Conservation (phyloP, 2,329 filamentous ascomycete genomes). For the Fusarium pilosicola region DNA sequence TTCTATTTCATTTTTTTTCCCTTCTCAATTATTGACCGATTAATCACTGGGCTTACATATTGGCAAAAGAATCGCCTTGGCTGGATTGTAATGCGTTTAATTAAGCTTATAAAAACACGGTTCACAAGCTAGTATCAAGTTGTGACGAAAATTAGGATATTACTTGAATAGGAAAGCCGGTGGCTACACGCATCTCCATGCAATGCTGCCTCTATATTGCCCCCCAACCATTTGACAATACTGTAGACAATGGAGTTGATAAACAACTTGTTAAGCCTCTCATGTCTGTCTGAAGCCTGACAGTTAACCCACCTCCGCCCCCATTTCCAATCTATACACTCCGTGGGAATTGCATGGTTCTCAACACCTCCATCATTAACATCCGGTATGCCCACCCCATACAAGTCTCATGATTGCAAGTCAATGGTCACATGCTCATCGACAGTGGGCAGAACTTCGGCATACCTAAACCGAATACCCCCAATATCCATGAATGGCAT, state of each 20-base stretch:
- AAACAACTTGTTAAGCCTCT: not conserved
- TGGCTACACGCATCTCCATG: not conserved
- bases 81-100: not conserved
- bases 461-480: not conserved
- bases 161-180: conserved; percentile 1
- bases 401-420: conserved; percentile 1
- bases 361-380: not conserved
- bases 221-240: not conserved
- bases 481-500: conserved; percentile 1
- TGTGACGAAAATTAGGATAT: not conserved
- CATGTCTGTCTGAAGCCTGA: too few species aligned
- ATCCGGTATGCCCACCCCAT: not conserved
- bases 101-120: not conserved
- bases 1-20: not conserved
- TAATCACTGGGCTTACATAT: not conserved
- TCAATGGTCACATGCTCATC: conserved; percentile 12
- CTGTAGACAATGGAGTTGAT: not conserved
- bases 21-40: not conserved
- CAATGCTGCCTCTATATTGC: not conserved
- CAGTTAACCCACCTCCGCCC: not conserved
- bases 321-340: not conserved
- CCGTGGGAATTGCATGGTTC: not conserved
- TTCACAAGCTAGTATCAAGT: not conserved
- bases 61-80: not conserved
- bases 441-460: not conserved